Evolutionary conservation across 169 alveolate species (phyloP).

Genomic region (Plasmodium vinckei): DNA sequence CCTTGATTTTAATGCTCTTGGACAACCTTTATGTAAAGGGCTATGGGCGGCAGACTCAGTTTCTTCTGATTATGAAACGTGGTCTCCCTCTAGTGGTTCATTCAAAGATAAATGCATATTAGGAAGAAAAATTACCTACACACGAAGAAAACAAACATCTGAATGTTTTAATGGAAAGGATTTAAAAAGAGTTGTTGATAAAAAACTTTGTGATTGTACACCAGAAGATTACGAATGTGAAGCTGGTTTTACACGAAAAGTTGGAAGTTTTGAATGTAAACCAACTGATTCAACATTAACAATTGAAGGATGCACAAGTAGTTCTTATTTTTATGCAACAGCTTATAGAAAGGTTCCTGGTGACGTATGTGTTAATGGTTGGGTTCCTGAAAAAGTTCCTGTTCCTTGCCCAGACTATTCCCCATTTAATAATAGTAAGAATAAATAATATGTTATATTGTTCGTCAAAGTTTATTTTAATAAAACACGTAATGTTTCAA

Average conservation of each 20-base stretch:
- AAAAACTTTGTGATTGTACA: constrained; percentile 95
- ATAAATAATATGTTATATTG: background rate
- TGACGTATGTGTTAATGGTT: constrained; percentile 96
- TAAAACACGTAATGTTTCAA: too few relatives aligned
- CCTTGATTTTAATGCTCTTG: constrained; percentile 94
- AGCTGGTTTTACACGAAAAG: constrained; percentile 92
- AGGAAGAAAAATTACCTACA: constrained; percentile 94
- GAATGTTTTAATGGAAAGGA: constrained; percentile 98
- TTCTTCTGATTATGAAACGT: constrained; percentile 96
- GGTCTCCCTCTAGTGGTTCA: constrained; percentile 91
- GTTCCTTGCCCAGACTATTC: constrained; percentile 94
- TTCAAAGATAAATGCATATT: constrained; percentile 91
- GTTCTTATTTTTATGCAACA: constrained; percentile 84
- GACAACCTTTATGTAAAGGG: constrained; percentile 96
- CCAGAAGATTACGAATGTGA: constrained; percentile 98
- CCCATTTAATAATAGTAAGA: constrained; percentile 84
- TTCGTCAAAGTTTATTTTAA: too few relatives aligned
- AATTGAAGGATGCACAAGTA: constrained; percentile 85
- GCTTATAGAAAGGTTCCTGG: constrained; percentile 98
- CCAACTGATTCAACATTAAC: constrained; percentile 84
- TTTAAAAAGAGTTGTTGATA: constrained; percentile 92
- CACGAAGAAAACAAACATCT: constrained; percentile 95
- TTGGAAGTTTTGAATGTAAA: constrained; percentile 88
- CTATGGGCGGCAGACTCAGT: constrained; percentile 94
- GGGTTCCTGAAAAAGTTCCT: constrained; percentile 92